These are phyloP conservation scores for Mycena venus DNA, from an alignment of 768 basidiomycete genomes.

Conservation along the genomic window DNA sequence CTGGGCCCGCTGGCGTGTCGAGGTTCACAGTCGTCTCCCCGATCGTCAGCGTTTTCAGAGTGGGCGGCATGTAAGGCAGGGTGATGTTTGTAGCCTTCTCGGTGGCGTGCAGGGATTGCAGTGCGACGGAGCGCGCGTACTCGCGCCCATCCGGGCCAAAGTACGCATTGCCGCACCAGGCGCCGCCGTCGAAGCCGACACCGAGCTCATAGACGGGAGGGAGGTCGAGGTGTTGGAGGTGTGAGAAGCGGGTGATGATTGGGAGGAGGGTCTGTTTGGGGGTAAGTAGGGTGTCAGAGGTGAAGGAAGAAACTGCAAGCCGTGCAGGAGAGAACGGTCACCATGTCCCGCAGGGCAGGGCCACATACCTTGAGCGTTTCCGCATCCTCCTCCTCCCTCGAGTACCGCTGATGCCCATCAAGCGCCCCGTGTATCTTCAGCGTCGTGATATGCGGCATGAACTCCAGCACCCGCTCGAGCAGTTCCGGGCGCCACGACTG, in stretches of 20 bases:
- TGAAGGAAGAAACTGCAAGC: neutral
- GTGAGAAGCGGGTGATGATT: slow-evolving; percentile 16
- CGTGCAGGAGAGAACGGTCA: slow-evolving; percentile 6
- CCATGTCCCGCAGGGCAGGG: slow-evolving; percentile 12
- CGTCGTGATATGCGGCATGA: slow-evolving; percentile 9
- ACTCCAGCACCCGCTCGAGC: slow-evolving; percentile 7
- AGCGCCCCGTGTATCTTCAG: slow-evolving; percentile 12
- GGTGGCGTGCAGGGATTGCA: slow-evolving; percentile 20
- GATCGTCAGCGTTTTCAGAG: slow-evolving; percentile 9
- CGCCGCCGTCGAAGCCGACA: slow-evolving; percentile 12
- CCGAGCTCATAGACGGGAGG: slow-evolving; percentile 14
- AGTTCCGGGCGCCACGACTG: slow-evolving; percentile 15
- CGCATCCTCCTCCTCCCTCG: slow-evolving; percentile 6
- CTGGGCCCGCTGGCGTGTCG: slow-evolving; percentile 9
- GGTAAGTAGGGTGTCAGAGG: slow-evolving; percentile 4
- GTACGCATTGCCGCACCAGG: slow-evolving; percentile 13
- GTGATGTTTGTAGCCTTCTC: slow-evolving; percentile 12
- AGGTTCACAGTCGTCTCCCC: slow-evolving; percentile 13
- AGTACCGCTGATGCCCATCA: slow-evolving; percentile 9
- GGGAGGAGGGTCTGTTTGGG: slow-evolving; percentile 9
- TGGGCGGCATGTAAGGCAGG: slow-evolving; percentile 14
- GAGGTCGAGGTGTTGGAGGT: slow-evolving; percentile 15
- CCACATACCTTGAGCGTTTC: slow-evolving; percentile 10
- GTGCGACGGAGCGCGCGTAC: slow-evolving; percentile 18
- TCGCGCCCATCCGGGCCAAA: slow-evolving; percentile 15